These are phyloP conservation scores for Aspergillus latus DNA, from an alignment of 2,329 filamentous ascomycete species.

Conservation along the genomic window DNA sequence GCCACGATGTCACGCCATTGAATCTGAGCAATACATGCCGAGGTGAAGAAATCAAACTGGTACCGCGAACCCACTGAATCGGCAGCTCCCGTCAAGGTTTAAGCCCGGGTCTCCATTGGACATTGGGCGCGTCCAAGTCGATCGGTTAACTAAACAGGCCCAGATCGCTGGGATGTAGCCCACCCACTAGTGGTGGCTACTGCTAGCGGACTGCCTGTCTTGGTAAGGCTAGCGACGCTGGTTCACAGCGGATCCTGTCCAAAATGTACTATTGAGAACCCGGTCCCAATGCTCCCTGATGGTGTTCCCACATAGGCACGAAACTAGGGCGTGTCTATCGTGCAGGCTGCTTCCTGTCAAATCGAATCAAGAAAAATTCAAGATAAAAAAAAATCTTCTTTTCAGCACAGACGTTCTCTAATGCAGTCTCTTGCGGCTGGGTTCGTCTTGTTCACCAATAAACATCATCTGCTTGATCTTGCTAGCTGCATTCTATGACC, in stretches of 20 bases:
- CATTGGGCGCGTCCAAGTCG: not conserved
- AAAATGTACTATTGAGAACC: not conserved
- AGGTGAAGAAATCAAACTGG: not conserved
- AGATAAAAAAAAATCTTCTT: not conserved
- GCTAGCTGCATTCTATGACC: constrained; percentile 18
- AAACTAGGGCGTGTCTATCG: not conserved
- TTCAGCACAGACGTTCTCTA: not conserved
- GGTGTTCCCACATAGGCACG: not conserved
- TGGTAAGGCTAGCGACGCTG: not conserved
- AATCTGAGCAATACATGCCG: not conserved
- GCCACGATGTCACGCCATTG: not conserved
- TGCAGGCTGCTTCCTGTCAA: not conserved
- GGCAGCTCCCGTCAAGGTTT: constrained; percentile 4
- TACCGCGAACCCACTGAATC: constrained; percentile 10
- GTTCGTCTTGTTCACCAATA: constrained; percentile 12
- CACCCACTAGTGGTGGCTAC: constrained; percentile 11
- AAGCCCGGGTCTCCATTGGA: not conserved
- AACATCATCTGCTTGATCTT: constrained; percentile 8
- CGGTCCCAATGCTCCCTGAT: not conserved
- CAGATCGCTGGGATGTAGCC: constrained; percentile 4
- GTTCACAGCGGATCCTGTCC: not conserved
- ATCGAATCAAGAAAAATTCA: not conserved
- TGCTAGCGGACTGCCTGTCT: not conserved
- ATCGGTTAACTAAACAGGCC: constrained; percentile 8
- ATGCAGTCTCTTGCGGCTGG: not conserved